Base-by-base conservation (phyloP, 2,329 filamentous ascomycete genomes). In the Pyricularia grisea region DNA sequence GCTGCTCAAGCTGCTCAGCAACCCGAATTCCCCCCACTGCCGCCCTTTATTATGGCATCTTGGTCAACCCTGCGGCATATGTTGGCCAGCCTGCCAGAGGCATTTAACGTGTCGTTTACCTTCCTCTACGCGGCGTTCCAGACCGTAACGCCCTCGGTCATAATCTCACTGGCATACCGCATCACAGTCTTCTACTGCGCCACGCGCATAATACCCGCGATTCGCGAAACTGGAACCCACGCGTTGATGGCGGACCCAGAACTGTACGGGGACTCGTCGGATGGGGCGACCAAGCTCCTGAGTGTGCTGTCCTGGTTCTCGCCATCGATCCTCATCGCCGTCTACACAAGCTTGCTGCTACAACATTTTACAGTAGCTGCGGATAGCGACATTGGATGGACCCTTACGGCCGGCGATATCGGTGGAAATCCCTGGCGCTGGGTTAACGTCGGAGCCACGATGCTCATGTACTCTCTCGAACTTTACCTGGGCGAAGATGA, bases 41-140 rank as follows among this genome's bases (percentile, higher is more conserved):
- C 95, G 17, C 95, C 95, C 0, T 93, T 98, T 72, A 94, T 99
- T 78, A 98, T 98, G 94, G 95, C 94, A 5, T 97, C 94, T 7
- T 98, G 97, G 79, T 94, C 93, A 30, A 97, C 94, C 0, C 82
- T 98, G 63, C 83, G 97, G 65, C 92, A 96, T 74, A 87, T 94
- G 65, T 83, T 98, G 55, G 91, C 92, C 69, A 90, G 90, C 4
- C 83, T 97, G n/a, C 94, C 93, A 2, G 90, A 87, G 3, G 93
- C 92, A 31, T 88, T 96, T 4, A 91, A 92, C 78, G 94, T 92
- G 0, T 91, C 90, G 0, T 90, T 97, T 75, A 92, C 90, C 72
- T 92, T 98, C 75, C 87, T 97, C 73, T 89, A 94, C 70, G 94
- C 94, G 12, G 95, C 95, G 27, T 92, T 98, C 77, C 93, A 95